Evolutionary conservation across 176 grass and related monocot genomes (phyloP), one percentile per base, ranked within the genome.

Genomic region (Lolium perenne): DNA sequence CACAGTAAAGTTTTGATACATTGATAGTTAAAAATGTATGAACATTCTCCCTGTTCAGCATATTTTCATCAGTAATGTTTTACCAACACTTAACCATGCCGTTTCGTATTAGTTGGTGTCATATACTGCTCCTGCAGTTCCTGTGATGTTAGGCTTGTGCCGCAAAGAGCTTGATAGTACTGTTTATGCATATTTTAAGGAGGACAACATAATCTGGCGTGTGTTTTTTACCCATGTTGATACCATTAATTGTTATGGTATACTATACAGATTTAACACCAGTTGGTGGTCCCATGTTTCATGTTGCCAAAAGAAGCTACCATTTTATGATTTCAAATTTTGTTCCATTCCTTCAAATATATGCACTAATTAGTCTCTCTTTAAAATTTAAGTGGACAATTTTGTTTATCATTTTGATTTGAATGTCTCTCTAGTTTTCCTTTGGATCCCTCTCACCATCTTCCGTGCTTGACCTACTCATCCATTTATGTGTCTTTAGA

Each of bases 351-450:
- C 35, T 58, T 83, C 48, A 29, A 23, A 72, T 43, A 46, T 40
- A 83, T 73, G 81, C 14, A 65, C 17, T 6, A 56, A 1, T 72
- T 25, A 57, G 0, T 55, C 47, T 55, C 56, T n/a, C 4, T 25
- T 41, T 85, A 38, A 50, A 49, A 80, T 21, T 69, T 32, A 48
- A 46, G 8, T 74, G 62, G 38, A 25, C 23, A 20, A 58, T 70
- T 68, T 75, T 86, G 32, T 60, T 59, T 85, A 10, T 10, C 8
- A 5, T 46, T 76, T 75, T 81, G 65, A 26, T 85, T 55, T 82
- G 3, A 8, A 62, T 3, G 0, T 35, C 21, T 55, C 54, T 45
- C 16, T 55, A 17, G 10, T 77, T 40, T 43, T 59, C 9, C 4
- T 75, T 80, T 25, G 49, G 10, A 32, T 80, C 4, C 26, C 59